Evolutionary conservation across 139 green algal species (phyloP), one percentile per base, ranked within the genome.

Genomic region (Auxenochlorella protothecoides): DNA sequence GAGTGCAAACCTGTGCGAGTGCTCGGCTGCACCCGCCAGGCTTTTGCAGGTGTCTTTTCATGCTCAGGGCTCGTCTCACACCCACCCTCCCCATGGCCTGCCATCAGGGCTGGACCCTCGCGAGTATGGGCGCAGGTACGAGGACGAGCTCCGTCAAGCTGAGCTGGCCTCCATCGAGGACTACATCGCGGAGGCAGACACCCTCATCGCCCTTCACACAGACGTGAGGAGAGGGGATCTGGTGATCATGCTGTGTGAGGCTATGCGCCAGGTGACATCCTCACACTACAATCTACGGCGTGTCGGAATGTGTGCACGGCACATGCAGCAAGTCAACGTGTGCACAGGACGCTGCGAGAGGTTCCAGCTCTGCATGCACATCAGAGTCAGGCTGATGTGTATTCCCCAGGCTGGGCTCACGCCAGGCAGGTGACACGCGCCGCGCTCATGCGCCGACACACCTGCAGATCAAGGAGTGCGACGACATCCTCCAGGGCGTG

Each of bases 161-260:
- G 93, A 98, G 80, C 76, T 93, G 60, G 90, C 93, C 66, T 90
- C 82, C n/a, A 96, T 98, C 15, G 82, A 95, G 80, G 93, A 97
- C 72, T 98, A 98, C 78, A 92, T 97, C 12, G 72, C 75, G 4
- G 93, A 98, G 78, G 90, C 77, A 61, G 92, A 93, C 79, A 96
- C 92, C 76, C 85, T 98, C 64, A 79, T 94, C 4, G 82, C 73
- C 6, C 81, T 98, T 66, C 90, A 97, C 65, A 74, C 85, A 10
- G 89, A 97, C 86, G 89, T 91, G 64, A 0, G 66, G 13, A 57
- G 44, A 10, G 10, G 5, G 59, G 4, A 4, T n/a, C 57, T 59
- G 56, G 13, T 66, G 3, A 4, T 61, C 27, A 44, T 44, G 27
- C 1, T 44, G 27, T 44, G 27, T 44, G 27, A 44, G 27, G 27